Percentiles rank a stretch among this genome's conserved stretches.
Conservation (phyloP, 2,329 filamentous ascomycete species). For the Ascochyta fabae region DNA sequence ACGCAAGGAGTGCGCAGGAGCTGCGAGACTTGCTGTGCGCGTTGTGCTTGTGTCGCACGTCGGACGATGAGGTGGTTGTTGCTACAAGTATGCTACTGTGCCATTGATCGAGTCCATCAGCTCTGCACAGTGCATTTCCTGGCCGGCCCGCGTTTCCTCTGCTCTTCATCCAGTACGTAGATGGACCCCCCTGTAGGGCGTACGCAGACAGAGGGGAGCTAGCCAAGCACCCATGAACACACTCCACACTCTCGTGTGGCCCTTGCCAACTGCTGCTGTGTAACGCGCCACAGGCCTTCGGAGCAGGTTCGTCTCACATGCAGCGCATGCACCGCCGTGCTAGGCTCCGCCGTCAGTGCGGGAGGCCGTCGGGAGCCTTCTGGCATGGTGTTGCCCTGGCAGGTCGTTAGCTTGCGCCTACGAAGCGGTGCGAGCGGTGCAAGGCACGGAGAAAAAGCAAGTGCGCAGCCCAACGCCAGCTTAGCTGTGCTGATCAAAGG, state of each 20-base stretch:
- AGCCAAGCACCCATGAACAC: not conserved
- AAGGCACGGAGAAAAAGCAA: slow-evolving; percentile 20
- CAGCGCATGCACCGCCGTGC: slow-evolving; percentile 36
- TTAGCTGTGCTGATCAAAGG: slow-evolving; percentile 16
- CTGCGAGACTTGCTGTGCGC: slow-evolving; percentile 12
- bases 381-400: slow-evolving; percentile 33
- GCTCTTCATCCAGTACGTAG: not conserved
- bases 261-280: slow-evolving; percentile 35
- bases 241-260: slow-evolving; percentile 18
- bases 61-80: slow-evolving; percentile 5
- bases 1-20: slow-evolving; percentile 15
- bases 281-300: slow-evolving; percentile 40
- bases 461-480: slow-evolving; percentile 19
- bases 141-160: not conserved
- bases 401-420: slow-evolving; percentile 22
- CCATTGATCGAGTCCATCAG: slow-evolving; percentile 4
- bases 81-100: slow-evolving; percentile 14
- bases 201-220: slow-evolving; percentile 18
- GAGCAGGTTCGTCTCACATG: slow-evolving; percentile 27
- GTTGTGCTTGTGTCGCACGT: slow-evolving; percentile 16
- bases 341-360: slow-evolving; percentile 47
- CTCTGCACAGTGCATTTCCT: slow-evolving; percentile 5
- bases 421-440: slow-evolving; percentile 15
- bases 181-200: not conserved
- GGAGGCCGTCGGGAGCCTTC: slow-evolving; percentile 32